These are phyloP conservation scores for Tylopilus sp. DNA, from an alignment of 768 basidiomycete species.

Conservation along the genomic window DNA sequence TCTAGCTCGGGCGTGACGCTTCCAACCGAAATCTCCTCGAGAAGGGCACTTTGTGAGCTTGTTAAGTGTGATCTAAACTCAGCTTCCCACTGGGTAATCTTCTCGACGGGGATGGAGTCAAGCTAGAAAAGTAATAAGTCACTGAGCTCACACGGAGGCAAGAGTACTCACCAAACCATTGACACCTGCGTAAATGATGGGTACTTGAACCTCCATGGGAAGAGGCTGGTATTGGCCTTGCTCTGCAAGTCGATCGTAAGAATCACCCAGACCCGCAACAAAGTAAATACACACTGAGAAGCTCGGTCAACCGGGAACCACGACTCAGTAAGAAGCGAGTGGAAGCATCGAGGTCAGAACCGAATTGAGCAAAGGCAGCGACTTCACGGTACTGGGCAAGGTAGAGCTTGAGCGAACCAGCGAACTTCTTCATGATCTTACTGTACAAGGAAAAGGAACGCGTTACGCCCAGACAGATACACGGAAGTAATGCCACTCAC, in stretches of 20 bases:
- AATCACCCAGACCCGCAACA: neutral
- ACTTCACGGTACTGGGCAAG: slow-evolving; percentile 99
- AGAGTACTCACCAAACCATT: slow-evolving; percentile 81
- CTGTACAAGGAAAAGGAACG: slow-evolving; percentile 37
- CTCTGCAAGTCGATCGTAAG: slow-evolving; percentile 46
- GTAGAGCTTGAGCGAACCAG: slow-evolving; percentile 99
- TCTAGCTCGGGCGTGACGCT: slow-evolving; percentile 87
- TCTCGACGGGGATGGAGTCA: slow-evolving; percentile 91
- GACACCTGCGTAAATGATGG: slow-evolving; percentile 99
- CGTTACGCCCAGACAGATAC: no score
- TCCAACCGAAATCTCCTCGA: slow-evolving; percentile 82
- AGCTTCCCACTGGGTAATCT: slow-evolving; percentile 90
- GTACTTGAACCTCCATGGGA: slow-evolving; percentile 94
- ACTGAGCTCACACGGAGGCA: neutral
- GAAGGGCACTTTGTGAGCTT: slow-evolving; percentile 67
- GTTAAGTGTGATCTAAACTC: slow-evolving; percentile 89
- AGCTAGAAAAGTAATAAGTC: slow-evolving; percentile 46
- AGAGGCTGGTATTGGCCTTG: slow-evolving; percentile 98
- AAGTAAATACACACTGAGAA: slow-evolving; percentile 59
- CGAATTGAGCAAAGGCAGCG: slow-evolving; percentile 98
- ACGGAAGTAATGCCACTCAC: slow-evolving; percentile 67
- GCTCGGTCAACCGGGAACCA: slow-evolving; percentile 98
- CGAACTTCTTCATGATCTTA: slow-evolving; percentile 99
- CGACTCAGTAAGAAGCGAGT: slow-evolving; percentile 97
- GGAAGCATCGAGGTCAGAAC: slow-evolving; percentile 99